Evolutionary conservation across 108 stramenopile genomes (phyloP), one percentile per base, ranked within the genome.

Genomic region (Fragilariopsis cylindrus): DNA sequence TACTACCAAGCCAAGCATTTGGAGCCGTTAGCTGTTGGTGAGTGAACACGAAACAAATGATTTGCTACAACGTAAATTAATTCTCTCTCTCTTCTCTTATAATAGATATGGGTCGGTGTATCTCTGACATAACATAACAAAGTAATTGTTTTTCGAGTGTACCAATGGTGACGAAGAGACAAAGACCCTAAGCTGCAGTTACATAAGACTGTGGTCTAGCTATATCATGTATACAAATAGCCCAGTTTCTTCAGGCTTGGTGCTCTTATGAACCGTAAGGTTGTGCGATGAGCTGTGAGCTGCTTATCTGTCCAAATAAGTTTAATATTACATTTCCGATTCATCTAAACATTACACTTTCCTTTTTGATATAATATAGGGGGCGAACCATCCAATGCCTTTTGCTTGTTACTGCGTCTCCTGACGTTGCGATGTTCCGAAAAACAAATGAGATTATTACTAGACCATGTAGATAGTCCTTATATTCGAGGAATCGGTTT

Each of bases 401-500:
- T 98, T 82, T 98, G 98, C 76, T 81, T 98, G 74, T 84, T 99
- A 58, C 81, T 99, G 8, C 88, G 94, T 8, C 86, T 98, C 21
- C 89, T 99, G 65, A 93, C 93, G 40, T 82, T 98, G 44, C 90
- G 95, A 53, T 88, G 95, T 75, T 95, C 97, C 16, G 84, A 90
- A 65, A 90, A 90, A 41, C 98, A 99, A 82, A 96, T 99, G 95
- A 75, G 76, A 52, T 74, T 92, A 39, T 86, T 97, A 78, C 82
- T 99, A 41, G 75, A 87, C 42, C 95, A 97, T 81, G 68, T 79
- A 39, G 97, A 97, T 80, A 87, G 86, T 41, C 96, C 97, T 11
- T 97, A 94, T 81, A 96, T 99, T 71, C 91, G 97, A 13, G 96
- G 92, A 53, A 81, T 97, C 65, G 98, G 97, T 0, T 95, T 98